Evolutionary conservation across 495 filamentous ascomycete species (phyloP).

Genomic region (Xylaria cubensis): DNA sequence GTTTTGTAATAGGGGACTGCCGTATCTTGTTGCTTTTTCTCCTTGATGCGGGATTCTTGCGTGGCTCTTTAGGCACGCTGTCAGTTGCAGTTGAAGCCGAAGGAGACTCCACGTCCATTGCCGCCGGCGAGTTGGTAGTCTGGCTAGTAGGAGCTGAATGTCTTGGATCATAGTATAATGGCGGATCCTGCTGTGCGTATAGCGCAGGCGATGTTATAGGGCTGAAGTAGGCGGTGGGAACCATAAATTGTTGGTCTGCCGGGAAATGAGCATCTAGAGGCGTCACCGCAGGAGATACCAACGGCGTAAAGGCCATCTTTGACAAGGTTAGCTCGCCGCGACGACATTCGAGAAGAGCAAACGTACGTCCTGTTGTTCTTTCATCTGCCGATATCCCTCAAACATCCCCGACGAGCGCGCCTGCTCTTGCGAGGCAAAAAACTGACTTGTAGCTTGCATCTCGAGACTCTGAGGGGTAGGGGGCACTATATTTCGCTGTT

Average conservation of each 20-base stretch:
- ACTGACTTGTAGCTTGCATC: slow-evolving; percentile 74
- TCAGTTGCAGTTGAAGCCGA: slow-evolving; percentile 44
- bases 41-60: slow-evolving; percentile 53
- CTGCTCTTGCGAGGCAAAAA: slow-evolving; percentile 63
- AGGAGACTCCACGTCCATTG: slow-evolving; percentile 53
- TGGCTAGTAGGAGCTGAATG: slow-evolving; percentile 43
- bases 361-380: slow-evolving; percentile 82
- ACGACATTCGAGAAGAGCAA: slow-evolving; percentile 25
- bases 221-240: slow-evolving; percentile 90
- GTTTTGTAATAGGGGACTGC: slow-evolving; percentile 87
- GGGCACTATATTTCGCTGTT: slow-evolving; percentile 67
- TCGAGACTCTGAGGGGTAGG: slow-evolving; percentile 94
- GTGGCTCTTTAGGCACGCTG: slow-evolving; percentile 54
- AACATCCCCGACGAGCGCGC: slow-evolving; percentile 39
- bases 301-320: slow-evolving; percentile 88
- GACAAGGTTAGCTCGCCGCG: slow-evolving; percentile 40
- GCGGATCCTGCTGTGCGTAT: slow-evolving; percentile 72
- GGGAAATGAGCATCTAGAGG: slow-evolving; percentile 85
- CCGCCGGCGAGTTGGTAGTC: slow-evolving; percentile 51
- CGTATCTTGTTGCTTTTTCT: slow-evolving; percentile 62
- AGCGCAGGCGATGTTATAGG: slow-evolving; percentile 92
- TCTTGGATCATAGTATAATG: slow-evolving; percentile 50
- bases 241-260: slow-evolving; percentile 76
- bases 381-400: slow-evolving; percentile 65
- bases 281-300: slow-evolving; percentile 93